These are phyloP conservation scores for Emergomyces africanus DNA, from an alignment of 2,329 filamentous ascomycete genomes.

Conservation along the genomic window DNA sequence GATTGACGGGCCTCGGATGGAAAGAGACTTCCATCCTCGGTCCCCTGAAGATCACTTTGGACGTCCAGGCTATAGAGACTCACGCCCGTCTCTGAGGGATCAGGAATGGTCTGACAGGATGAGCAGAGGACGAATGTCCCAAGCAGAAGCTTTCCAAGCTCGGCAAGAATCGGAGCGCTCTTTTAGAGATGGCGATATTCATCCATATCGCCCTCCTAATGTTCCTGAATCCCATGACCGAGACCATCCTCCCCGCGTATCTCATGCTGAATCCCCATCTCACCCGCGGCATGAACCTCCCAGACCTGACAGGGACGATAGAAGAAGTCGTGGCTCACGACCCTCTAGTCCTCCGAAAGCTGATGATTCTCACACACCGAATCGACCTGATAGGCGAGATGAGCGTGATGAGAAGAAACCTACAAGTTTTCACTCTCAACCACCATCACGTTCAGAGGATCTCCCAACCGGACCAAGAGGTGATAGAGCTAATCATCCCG, in stretches of 20 bases:
- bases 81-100: slow-evolving; percentile 20
- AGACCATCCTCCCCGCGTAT: slow-evolving; percentile 4
- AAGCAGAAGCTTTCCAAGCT: slow-evolving; percentile 19
- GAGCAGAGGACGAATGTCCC: slow-evolving; percentile 19
- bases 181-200: slow-evolving; percentile 15
- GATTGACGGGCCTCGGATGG: slow-evolving; percentile 8
- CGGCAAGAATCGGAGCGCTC: slow-evolving; percentile 7
- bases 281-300: slow-evolving; percentile 6
- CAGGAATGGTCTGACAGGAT: slow-evolving; percentile 27
- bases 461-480: slow-evolving; percentile 43
- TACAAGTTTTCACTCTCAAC: slow-evolving; percentile 14
- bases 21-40: slow-evolving; percentile 22
- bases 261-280: slow-evolving; percentile 4
- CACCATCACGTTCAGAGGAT: slow-evolving; percentile 27
- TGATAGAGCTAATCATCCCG: slow-evolving; percentile 7
- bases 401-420: slow-evolving; percentile 28
- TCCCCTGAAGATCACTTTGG: slow-evolving; percentile 29
- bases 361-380: slow-evolving; percentile 9
- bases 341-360: slow-evolving; percentile 9
- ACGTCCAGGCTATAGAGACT: slow-evolving; percentile 23
- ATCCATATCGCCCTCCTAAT: slow-evolving; percentile 17
- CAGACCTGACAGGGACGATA: slow-evolving; percentile 9
- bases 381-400: slow-evolving; percentile 14
- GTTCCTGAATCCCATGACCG: slow-evolving; percentile 3
- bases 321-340: slow-evolving; percentile 12